Evolutionary conservation across 176 grass and related monocot species (phyloP), one percentile per base, ranked within the genome.

Genomic region (Puya raimondii): DNA sequence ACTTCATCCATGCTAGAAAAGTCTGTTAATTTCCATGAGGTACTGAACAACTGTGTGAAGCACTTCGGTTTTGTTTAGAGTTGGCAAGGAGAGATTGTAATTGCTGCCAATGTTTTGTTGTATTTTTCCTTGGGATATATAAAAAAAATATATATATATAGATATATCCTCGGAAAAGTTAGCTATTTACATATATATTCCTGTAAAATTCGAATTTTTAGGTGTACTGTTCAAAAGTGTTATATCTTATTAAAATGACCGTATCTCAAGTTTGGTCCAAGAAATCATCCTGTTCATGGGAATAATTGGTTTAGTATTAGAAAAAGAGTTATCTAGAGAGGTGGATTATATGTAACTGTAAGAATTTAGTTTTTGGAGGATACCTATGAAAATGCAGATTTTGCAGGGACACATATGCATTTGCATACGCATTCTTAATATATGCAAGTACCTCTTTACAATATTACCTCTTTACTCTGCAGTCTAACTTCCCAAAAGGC

Each of bases 1-100:
- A 97, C 86, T 22, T 72, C 78, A 51, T 89, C 76, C 50, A 81
- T 87, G 74, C 76, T 92, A 68, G 76, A 87, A 76, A 83, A 80
- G 74, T 81, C 81, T 12, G 65, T 80, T 58, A 65, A 75, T 65
- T 69, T 64, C 10, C 65, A 74, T 53, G 77, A 92, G 89, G 89
- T 92, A 77, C 79, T 58, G 11, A 71, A 66, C 49, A 29, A 23
- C 59, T 53, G 23, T 42, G 25, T 12, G 58, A 71, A 51, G 73
- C 23, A 23, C 54, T 20, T 64, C 8, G 56, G 21, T 25, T 73
- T 14, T 68, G 10, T 67, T 15, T 59, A 18, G 9, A 15, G 9
- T 18, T 80, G 51, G 25, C 33, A 16, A 11, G 16, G 16, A 65
- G 2, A 1, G 56, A 81, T 51, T 3, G 15, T 50, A 47, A 12